These are phyloP conservation scores for Acanthamoeba healyi DNA, from an alignment of 208 protist species.

Conservation along the genomic window DNA sequence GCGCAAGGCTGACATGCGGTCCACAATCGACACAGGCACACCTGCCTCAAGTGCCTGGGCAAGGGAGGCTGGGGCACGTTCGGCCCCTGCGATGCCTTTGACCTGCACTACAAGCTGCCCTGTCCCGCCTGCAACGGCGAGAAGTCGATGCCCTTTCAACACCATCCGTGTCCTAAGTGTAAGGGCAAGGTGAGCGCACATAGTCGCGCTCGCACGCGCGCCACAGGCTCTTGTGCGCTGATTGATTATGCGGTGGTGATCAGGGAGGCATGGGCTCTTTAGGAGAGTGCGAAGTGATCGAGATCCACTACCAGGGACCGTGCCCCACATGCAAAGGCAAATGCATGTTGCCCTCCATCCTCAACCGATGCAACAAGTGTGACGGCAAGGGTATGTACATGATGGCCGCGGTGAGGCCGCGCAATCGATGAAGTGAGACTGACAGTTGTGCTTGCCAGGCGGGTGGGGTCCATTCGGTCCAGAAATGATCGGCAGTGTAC, in stretches of 20 bases:
- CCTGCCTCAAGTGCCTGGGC: constrained; percentile 59
- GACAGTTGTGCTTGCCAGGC: background rate
- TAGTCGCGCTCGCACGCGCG: background rate
- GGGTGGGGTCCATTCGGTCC: background rate
- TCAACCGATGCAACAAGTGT: background rate
- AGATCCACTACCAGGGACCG: constrained; percentile 4
- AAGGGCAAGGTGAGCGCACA: background rate
- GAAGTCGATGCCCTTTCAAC: background rate
- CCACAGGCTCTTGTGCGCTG: background rate
- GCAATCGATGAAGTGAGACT: too few species aligned
- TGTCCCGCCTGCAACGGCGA: constrained; percentile 57
- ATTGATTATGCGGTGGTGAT: too few species aligned
- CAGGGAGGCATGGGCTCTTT: constrained; percentile 60
- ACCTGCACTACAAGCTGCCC: constrained; percentile 43
- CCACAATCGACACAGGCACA: background rate
- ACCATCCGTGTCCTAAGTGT: constrained; percentile 23
- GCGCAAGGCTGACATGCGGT: background rate
- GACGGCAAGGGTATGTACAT: constrained; percentile 15
- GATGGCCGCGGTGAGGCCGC: too few species aligned
- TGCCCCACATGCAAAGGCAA: constrained; percentile 45
- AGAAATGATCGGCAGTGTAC: background rate
- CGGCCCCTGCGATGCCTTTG: background rate
- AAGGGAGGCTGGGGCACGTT: constrained; percentile 64
- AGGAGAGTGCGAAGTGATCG: constrained; percentile 10
- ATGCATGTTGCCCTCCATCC: background rate